Percentiles rank a stretch among this genome's conserved stretches.
Conservation (phyloP, 176 grass and related monocot genomes). For the Aegilops longissima region DNA sequence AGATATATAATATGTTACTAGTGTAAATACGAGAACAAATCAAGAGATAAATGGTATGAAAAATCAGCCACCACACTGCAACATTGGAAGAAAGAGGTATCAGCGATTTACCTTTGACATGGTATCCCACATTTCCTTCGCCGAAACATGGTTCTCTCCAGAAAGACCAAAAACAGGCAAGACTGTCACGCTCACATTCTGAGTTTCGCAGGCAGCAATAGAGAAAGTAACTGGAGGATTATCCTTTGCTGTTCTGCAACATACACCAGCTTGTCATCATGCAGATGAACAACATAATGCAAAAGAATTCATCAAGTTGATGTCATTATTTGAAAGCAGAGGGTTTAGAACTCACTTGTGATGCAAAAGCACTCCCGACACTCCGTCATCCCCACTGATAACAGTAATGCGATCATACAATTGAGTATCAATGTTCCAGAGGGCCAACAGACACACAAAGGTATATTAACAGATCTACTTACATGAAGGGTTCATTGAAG, state of each 20-base stretch:
- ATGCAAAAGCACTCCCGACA: slow-evolving; percentile 97
- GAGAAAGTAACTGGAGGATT: slow-evolving; percentile 97
- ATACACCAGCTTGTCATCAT: slow-evolving; percentile 28
- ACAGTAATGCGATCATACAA: slow-evolving; percentile 22
- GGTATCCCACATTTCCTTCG: slow-evolving; percentile 84
- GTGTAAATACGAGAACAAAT: neutral
- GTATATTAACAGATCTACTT: slow-evolving; percentile 33
- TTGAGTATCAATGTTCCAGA: slow-evolving; percentile 5
- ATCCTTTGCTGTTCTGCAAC: slow-evolving; percentile 92
- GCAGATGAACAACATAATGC: neutral
- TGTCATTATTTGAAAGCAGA: slow-evolving; percentile 25
- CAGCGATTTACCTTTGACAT: slow-evolving; percentile 69
- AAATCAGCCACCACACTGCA: neutral
- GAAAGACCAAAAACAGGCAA: slow-evolving; percentile 89
- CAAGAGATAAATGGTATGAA: neutral
- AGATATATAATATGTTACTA: slow-evolving; percentile 8
- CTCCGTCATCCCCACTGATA: slow-evolving; percentile 84
- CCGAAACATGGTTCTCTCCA: slow-evolving; percentile 62
- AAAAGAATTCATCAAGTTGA: neutral
- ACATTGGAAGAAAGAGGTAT: neutral
- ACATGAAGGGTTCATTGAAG: slow-evolving; percentile 97
- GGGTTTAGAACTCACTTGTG: slow-evolving; percentile 75
- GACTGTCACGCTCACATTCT: slow-evolving; percentile 96
- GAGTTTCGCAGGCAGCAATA: slow-evolving; percentile 91
- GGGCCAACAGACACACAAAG: neutral